Conservation (phyloP, 2,329 filamentous ascomycete genomes). For the Huntiella decipiens region DNA sequence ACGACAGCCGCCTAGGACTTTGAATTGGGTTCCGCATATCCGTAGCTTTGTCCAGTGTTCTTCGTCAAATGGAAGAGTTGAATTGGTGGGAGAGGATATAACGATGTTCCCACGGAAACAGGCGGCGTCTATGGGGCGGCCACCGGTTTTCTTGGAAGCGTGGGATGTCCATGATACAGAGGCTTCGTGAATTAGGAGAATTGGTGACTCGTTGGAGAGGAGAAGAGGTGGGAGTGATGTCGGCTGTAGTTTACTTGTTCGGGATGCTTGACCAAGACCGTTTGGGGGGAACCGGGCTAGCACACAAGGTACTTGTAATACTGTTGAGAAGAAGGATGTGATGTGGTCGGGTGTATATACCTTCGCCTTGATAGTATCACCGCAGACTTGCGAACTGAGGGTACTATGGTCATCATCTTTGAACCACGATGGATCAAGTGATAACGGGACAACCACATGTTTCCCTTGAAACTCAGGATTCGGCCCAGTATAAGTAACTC, state of each 20-base stretch:
- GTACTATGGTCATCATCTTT: background rate
- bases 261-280: conserved; percentile 35
- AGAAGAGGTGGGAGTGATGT: conserved; percentile 46
- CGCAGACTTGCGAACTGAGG: conserved; percentile 51
- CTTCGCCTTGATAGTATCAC: conserved; percentile 53
- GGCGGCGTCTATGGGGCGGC: conserved; percentile 36
- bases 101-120: conserved; percentile 84
- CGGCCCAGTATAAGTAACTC: conserved; percentile 32
- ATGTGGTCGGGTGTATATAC: conserved; percentile 49
- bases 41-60: conserved; percentile 54
- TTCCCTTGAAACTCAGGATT: conserved; percentile 14
- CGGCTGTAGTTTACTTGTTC: conserved; percentile 44
- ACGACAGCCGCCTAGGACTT: conserved; percentile 66
- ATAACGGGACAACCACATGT: conserved; percentile 40
- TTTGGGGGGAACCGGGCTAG: conserved; percentile 67
- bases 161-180: conserved; percentile 55
- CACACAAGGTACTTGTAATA: conserved; percentile 60
- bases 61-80: conserved; percentile 45
- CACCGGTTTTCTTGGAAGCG: background rate
- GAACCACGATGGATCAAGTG: conserved; percentile 43
- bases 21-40: conserved; percentile 45
- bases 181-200: conserved; percentile 62
- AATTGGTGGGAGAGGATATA: conserved; percentile 31
- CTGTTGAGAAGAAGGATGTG: conserved; percentile 57
- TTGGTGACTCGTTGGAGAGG: conserved; percentile 84